Base-by-base conservation (phyloP, 768 basidiomycete genomes). In the Lentinula boryana region DNA sequence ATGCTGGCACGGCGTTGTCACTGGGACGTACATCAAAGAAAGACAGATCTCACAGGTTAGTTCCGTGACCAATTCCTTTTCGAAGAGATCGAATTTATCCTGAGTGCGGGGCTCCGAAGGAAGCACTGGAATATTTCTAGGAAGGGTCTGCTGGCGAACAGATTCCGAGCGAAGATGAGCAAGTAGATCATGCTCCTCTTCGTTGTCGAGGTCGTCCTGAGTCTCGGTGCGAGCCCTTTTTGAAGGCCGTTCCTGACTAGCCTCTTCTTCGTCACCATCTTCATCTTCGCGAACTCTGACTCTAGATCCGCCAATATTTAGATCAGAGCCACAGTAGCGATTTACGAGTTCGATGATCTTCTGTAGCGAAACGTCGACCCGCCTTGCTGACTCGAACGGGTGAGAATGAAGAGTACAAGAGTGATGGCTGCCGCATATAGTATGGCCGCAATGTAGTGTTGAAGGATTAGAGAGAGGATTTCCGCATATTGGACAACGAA, bases 1-100 rank as follows among this genome's bases (percentile, higher is more conserved):
- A 75, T 98, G 96, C 72, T 98, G 95, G 72, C 96, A 98, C 12
- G 93, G 91, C 3, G 95, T 91, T 15, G 96, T 98, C 55, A 95
- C 80, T 5, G 96, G 95, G 64, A 92, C 85, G 74, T 86, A 86
- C 64, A 95, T 78, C 41, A 97, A 75, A 68, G 81, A 81, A 69
- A 90, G 90, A 74, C 96, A 98, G 36, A 98, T 95, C 71, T 95
- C 91, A 72, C 96, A 98, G 18, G 84, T 87, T 58, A 96, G 79
- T 65, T 95, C 89, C 10, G 80, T 67, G 23, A 84, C 72, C 12
- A 90, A 78, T 31, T 84, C 82, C 69, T 88, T 88, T 67, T 84
- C 79, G 61, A 89, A 80, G 5, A 71, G 67, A 56, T 74, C 71
- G n/a, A 27, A 44, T 32, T 69, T 63, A 15, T 27, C 12, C 33